Evolutionary conservation across 1,139 yeast genomes (phyloP).

Genomic region (Saccharomyces hybrid): DNA sequence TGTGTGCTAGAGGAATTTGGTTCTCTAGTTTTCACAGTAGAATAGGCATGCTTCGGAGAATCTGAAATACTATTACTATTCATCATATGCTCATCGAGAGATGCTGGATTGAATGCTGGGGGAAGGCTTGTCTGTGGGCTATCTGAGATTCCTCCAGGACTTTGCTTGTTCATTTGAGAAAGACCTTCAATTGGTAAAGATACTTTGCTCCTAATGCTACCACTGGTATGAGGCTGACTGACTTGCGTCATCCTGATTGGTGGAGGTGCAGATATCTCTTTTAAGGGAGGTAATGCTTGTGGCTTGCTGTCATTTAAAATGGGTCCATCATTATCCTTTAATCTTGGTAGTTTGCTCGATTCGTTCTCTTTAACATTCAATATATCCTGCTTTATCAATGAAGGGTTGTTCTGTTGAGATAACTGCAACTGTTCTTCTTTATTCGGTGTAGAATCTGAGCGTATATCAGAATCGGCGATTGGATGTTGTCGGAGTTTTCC

Average conservation of each 20-base stretch:
- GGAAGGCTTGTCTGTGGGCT: neutral
- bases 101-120: neutral
- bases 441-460: neutral
- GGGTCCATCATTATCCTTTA: neutral
- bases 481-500: constrained; percentile 2
- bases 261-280: constrained; percentile 5
- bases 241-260: constrained; percentile 1
- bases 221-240: constrained; percentile 1
- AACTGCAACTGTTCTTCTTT: neutral
- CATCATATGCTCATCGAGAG: constrained; percentile 1
- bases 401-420: neutral
- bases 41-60: neutral
- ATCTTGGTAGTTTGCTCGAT: neutral
- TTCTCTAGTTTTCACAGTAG: neutral
- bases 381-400: neutral
- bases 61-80: neutral
- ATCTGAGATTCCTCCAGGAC: neutral
- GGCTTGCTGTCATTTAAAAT: neutral
- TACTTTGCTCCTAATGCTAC: constrained; percentile 1
- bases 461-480: neutral
- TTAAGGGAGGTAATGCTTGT: constrained; percentile 3
- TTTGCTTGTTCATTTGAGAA: neutral
- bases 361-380: neutral
- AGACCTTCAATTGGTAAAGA: constrained; percentile 6
- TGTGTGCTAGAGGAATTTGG: constrained; percentile 27